These are phyloP conservation scores for Thinopyrum obtusiflorum DNA, from an alignment of 202 grass and related monocot species.

Conservation along the genomic window DNA sequence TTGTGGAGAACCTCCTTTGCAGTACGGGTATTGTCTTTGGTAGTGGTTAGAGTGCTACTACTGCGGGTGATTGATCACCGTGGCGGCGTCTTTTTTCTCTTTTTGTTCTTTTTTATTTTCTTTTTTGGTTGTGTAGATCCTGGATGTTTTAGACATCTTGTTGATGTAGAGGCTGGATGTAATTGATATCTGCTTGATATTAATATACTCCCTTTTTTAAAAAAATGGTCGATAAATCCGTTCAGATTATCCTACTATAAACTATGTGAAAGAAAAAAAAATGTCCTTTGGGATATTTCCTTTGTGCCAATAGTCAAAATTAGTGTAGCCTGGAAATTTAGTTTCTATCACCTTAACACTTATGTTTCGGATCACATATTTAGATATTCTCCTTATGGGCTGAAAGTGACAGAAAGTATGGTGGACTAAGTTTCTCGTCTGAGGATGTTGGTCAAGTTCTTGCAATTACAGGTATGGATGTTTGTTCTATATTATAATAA, in stretches of 20 bases:
- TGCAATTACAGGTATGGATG: conserved; percentile 39
- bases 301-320: background rate
- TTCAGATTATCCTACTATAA: background rate
- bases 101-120: no score
- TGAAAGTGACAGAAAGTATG: conserved; percentile 54
- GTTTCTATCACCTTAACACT: background rate
- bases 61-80: no score
- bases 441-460: conserved; percentile 59
- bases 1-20: no score
- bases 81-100: no score
- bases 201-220: no score
- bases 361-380: background rate
- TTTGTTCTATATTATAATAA: background rate
- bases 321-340: background rate
- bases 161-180: no score
- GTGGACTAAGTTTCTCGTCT: conserved; percentile 58
- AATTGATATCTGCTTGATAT: no score
- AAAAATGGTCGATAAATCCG: background rate
- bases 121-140: no score
- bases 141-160: no score
- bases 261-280: background rate
- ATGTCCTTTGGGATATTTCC: background rate
- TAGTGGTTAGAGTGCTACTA: no score
- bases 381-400: conserved; percentile 75
- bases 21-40: no score